Conservation (phyloP, 352 stramenopile species). For the Phytophthora pluvialis region DNA sequence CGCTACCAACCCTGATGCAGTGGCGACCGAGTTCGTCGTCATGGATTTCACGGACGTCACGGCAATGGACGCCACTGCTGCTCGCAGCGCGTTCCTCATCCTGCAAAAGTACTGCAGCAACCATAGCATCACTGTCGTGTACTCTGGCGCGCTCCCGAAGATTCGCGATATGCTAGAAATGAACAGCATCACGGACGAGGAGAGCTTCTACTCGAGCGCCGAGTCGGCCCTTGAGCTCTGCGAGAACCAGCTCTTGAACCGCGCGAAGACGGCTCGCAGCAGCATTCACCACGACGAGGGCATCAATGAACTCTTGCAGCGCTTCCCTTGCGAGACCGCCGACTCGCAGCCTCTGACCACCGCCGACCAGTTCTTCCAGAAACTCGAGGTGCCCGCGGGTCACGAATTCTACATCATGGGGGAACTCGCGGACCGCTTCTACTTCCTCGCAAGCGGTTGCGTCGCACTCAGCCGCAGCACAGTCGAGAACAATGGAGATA, state of each 20-base stretch:
- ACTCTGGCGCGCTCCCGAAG: conserved; percentile 61
- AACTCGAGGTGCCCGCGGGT: conserved; percentile 44
- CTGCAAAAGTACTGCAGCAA: conserved; percentile 76
- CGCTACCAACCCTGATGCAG: conserved; percentile 30
- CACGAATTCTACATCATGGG: conserved; percentile 69
- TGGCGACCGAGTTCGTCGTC: conserved; percentile 77
- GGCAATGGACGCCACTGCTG: conserved; percentile 84
- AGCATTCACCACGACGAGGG: conserved; percentile 43
- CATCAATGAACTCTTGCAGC: conserved; percentile 54
- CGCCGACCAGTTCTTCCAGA: conserved; percentile 58
- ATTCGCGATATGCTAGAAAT: conserved; percentile 58
- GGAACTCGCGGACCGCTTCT: conserved; percentile 57
- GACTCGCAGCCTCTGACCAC: conserved; percentile 20
- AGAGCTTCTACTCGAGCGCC: conserved; percentile 62
- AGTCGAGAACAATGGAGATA: conserved; percentile 41
- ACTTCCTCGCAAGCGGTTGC: conserved; percentile 64
- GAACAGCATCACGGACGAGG: conserved; percentile 60
- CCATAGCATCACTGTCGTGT: conserved; percentile 67
- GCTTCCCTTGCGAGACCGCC: conserved; percentile 67
- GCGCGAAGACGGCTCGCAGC: background rate
- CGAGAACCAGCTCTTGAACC: conserved; percentile 58
- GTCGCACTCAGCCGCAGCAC: conserved; percentile 54
- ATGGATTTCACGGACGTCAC: conserved; percentile 87
- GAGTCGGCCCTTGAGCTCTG: conserved; percentile 75
- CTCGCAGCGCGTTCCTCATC: conserved; percentile 81